Conservation (phyloP, 805 yeast genomes). For the Pichia thaimueangensis region DNA sequence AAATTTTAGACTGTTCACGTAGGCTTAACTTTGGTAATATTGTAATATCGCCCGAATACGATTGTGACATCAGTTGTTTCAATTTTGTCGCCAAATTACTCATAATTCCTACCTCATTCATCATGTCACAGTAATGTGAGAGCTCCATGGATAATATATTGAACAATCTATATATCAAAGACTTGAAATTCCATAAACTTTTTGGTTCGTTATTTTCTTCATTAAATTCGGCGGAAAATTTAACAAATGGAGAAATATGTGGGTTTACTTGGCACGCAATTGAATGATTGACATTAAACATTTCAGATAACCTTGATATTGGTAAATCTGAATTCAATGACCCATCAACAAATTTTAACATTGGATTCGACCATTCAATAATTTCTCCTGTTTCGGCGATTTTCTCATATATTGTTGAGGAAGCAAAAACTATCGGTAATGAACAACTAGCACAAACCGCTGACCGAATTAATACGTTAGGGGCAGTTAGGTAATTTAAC, state of each 20-base stretch:
- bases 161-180: conserved; percentile 45
- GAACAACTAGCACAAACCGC: conserved; percentile 94
- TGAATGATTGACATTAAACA: conserved; percentile 96
- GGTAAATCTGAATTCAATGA: conserved; percentile 95
- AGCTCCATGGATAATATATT: conserved; percentile 59
- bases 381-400: conserved; percentile 64
- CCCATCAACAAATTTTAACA: conserved; percentile 86
- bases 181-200: conserved; percentile 45
- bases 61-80: conserved; percentile 73
- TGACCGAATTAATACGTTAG: conserved; percentile 77
- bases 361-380: conserved; percentile 75
- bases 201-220: conserved; percentile 40
- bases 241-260: conserved; percentile 85
- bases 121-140: conserved; percentile 67
- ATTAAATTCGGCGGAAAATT: conserved; percentile 51
- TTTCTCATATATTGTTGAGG: conserved; percentile 80
- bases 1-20: conserved; percentile 52
- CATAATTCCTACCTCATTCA: conserved; percentile 70
- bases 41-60: conserved; percentile 90
- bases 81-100: conserved; percentile 67
- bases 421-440: conserved; percentile 84
- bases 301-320: conserved; percentile 80
- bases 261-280: conserved; percentile 98
- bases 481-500: conserved; percentile 73
- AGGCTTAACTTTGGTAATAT: conserved; percentile 72